Evolutionary conservation across 495 filamentous ascomycete species (phyloP).

Genomic region (Penicillium crystallinum): DNA sequence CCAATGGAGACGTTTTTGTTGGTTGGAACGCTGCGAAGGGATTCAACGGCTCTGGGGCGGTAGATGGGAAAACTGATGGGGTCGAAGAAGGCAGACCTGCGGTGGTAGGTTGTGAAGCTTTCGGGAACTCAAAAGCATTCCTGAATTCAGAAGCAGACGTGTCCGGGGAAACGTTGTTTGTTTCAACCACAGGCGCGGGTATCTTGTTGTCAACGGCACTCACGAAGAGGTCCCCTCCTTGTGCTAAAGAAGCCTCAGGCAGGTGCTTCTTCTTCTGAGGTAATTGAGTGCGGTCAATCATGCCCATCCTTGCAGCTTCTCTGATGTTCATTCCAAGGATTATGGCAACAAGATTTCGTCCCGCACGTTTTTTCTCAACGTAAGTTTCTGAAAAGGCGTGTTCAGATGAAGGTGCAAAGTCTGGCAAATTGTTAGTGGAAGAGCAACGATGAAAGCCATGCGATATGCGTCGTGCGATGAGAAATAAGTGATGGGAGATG

Average conservation of each 20-base stretch:
- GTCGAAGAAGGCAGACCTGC: constrained; percentile 3
- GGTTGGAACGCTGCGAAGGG: not conserved
- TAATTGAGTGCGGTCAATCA: constrained; percentile 38
- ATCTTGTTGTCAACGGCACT: constrained; percentile 35
- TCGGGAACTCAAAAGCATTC: constrained; percentile 6
- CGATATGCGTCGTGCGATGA: not conserved
- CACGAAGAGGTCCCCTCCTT: constrained; percentile 43
- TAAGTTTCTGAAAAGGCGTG: constrained; percentile 46
- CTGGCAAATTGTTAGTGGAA: constrained; percentile 13
- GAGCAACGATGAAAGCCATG: not conserved
- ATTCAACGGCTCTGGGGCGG: constrained; percentile 2
- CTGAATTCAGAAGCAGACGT: not conserved
- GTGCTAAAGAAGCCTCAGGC: constrained; percentile 7
- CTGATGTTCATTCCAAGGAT: constrained; percentile 48
- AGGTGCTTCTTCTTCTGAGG: constrained; percentile 8
- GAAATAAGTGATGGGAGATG: not conserved
- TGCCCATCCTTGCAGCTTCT: constrained; percentile 41
- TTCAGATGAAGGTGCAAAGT: constrained; percentile 40
- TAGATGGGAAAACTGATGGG: constrained; percentile 3
- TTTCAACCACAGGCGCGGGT: constrained; percentile 10
- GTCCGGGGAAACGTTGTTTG: not conserved
- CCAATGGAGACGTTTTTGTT: not conserved
- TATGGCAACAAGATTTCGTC: constrained; percentile 44
- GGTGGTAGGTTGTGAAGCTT: constrained; percentile 7
- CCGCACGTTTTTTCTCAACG: constrained; percentile 49